Evolutionary conservation across 352 stramenopile genomes (phyloP).

Genomic region (Phytophthora chlamydospora): DNA sequence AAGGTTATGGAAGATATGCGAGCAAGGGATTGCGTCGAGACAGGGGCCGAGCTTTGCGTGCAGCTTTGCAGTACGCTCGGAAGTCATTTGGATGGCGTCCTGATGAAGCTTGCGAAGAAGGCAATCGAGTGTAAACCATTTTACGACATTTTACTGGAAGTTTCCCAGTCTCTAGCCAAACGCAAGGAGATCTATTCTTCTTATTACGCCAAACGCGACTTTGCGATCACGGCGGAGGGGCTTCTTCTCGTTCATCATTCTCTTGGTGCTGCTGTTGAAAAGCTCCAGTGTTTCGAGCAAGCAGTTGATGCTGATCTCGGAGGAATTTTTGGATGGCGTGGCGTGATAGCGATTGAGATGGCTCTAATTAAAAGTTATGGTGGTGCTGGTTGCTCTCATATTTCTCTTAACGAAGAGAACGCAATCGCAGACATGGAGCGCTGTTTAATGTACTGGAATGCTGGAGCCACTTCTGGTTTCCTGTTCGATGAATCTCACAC

Average conservation of each 20-base stretch:
- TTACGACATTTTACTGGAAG: slow-evolving; percentile 16
- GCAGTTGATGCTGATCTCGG: slow-evolving; percentile 43
- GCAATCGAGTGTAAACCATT: neutral
- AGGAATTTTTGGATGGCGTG: slow-evolving; percentile 64
- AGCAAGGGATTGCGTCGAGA: slow-evolving; percentile 1
- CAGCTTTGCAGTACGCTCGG: slow-evolving; percentile 35
- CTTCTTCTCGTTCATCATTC: slow-evolving; percentile 34
- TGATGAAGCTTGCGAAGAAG: slow-evolving; percentile 25
- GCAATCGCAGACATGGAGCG: slow-evolving; percentile 55
- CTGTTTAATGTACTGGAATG: slow-evolving; percentile 46
- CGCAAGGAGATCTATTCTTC: slow-evolving; percentile 44
- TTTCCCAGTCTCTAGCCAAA: slow-evolving; percentile 36
- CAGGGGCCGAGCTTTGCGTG: slow-evolving; percentile 13
- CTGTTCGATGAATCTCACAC: slow-evolving; percentile 46
- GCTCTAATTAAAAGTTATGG: slow-evolving; percentile 22
- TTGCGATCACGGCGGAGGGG: slow-evolving; percentile 17
- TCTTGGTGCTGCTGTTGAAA: slow-evolving; percentile 33
- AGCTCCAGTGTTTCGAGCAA: slow-evolving; percentile 6
- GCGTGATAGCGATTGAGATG: slow-evolving; percentile 66
- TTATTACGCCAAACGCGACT: slow-evolving; percentile 41
- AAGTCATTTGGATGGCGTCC: slow-evolving; percentile 26
- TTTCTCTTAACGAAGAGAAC: slow-evolving; percentile 37
- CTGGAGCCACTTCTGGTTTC: slow-evolving; percentile 8
- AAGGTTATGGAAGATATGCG: slow-evolving; percentile 36
- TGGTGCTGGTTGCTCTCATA: neutral